Evolutionary conservation across 2,329 filamentous ascomycete species (phyloP), one percentile per base, ranked within the genome.

Genomic region (Colletotrichum plurivorum): DNA sequence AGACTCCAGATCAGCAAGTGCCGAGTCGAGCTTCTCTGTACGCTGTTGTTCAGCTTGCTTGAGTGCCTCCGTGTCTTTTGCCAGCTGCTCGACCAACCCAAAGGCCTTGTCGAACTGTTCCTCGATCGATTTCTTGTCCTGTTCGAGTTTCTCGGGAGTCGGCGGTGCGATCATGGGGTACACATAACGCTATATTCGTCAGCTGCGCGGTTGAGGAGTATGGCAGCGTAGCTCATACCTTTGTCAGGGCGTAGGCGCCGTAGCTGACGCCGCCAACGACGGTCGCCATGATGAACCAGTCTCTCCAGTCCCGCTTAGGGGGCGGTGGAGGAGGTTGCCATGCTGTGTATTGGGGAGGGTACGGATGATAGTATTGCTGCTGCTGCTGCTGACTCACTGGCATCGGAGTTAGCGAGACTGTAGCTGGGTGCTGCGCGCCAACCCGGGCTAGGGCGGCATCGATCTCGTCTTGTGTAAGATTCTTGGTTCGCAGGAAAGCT

Each of bases 201-300:
- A 81, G 73, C 25, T 36, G 7, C 20, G 10, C 22, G 6, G 18
- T 22, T 39, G 16, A 18, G 27, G 7, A 8, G 41, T 39, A 10
- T 15, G 22, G 46, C 8, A 36, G 7, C 53, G 61, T 18, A n/a
- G 25, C 15, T 64, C 78, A 45, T 84, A 94, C 93, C 89, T 97
- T 97, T 70, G 94, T 93, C 16, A 98, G 88, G 72, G 92, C 89
- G 78, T 96, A 99, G 22, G 97, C 82, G 0, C 95, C 95, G 76
- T 98, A 98, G 46, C 94, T 88, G 20, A 98, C 91, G 56, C 95
- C 94, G 66, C 94, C 92, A 71, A 97, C 92, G 13, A 98, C 93
- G 0, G 96, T 99, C 8, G 96, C 96, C 94, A 98, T 97, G 81
- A 99, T 98, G 82, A 99, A 99, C 93, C 94, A 98, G 78, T 99